phyloP scores from a whole-genome alignment of 192 early-diverging fungal species.

The Coemansia sp. region DNA sequence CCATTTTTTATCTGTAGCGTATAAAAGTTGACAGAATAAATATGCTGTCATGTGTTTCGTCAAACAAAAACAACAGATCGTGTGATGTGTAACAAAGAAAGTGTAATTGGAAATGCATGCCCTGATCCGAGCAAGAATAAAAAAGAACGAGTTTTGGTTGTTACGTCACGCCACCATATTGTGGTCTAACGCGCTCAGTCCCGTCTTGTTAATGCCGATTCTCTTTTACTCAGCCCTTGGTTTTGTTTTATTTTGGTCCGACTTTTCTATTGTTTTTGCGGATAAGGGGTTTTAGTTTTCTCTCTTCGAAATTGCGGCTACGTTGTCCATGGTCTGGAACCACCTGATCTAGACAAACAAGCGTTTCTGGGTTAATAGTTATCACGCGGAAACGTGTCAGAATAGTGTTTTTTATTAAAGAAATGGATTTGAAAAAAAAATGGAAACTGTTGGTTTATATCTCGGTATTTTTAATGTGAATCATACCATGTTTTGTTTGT shows the following conservation, averaged over 20 bases:
- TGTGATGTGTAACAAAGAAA: slow-evolving; percentile 1
- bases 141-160: neutral
- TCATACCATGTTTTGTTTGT: too few species aligned
- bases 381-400: neutral
- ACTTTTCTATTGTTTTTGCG: neutral
- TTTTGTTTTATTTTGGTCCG: too few species aligned
- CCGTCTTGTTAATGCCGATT: too few species aligned
- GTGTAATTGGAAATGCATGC: neutral
- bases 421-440: neutral
- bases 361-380: neutral
- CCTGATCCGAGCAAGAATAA: neutral
- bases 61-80: neutral
- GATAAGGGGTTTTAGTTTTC: neutral
- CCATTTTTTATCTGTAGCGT: neutral
- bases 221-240: too few species aligned
- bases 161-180: too few species aligned
- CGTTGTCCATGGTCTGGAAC: neutral
- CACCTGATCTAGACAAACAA: slow-evolving; percentile 3
- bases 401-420: slow-evolving; percentile 1
- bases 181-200: too few species aligned
- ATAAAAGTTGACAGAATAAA: neutral
- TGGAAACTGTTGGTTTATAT: too few species aligned
- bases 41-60: neutral
- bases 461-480: neutral
- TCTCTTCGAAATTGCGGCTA: too few species aligned